Conservation (phyloP, 2,329 filamentous ascomycete genomes). For the Cladosporium halotolerans region DNA sequence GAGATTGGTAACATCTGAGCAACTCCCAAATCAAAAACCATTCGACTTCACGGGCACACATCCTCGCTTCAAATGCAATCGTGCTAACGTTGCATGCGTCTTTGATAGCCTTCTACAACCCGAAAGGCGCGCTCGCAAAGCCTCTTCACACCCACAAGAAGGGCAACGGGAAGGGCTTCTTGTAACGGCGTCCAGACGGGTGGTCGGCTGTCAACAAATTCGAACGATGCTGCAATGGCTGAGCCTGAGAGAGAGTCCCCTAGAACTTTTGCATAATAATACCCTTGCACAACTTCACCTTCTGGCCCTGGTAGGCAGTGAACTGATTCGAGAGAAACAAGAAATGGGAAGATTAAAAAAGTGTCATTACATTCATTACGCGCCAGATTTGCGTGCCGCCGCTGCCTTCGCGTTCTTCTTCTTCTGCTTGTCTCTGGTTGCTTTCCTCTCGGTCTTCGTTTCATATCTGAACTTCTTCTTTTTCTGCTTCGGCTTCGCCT, state of each 20-base stretch:
- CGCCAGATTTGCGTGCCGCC: constrained; percentile 36
- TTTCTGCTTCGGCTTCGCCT: constrained; percentile 51
- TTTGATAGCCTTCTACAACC: constrained; percentile 10
- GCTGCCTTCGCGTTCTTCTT: constrained; percentile 66
- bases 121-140: constrained; percentile 3
- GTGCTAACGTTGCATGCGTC: constrained; percentile 9
- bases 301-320: constrained; percentile 2
- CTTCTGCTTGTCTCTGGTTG: constrained; percentile 56
- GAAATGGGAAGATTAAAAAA: background rate
- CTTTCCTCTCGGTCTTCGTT: constrained; percentile 71
- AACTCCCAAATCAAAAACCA: background rate
- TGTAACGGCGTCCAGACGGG: constrained; percentile 5
- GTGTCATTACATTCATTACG: background rate
- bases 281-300: constrained; percentile 1
- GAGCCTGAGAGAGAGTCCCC: background rate
- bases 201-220: background rate
- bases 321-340: background rate
- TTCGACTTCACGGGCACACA: constrained; percentile 3
- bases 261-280: constrained; percentile 6
- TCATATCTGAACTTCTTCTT: constrained; percentile 94
- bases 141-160: background rate
- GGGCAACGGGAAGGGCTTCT: constrained; percentile 4
- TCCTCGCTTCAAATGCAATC: constrained; percentile 5
- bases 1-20: constrained; percentile 89
- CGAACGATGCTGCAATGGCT: background rate